Evolutionary conservation across 1,284 basidiomycete species (phyloP).

Genomic region (Singerocomus inundabilis): DNA sequence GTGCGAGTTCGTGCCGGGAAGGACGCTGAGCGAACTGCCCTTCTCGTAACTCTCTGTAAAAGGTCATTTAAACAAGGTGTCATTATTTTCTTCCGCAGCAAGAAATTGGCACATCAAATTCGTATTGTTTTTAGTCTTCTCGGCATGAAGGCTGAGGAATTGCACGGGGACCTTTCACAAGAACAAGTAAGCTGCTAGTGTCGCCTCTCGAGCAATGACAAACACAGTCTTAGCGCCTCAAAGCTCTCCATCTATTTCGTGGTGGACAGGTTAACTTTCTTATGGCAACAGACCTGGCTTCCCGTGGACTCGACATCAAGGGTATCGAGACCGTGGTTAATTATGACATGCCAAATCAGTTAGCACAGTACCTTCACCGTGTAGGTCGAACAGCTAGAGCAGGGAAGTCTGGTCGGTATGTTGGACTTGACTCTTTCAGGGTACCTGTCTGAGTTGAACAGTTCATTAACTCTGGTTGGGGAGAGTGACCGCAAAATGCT

Average conservation of each 20-base stretch:
- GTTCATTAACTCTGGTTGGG: slow-evolving; percentile 93
- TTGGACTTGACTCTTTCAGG: slow-evolving; percentile 12
- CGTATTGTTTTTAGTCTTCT: slow-evolving; percentile 90
- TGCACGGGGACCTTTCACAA: slow-evolving; percentile 94
- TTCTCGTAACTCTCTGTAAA: slow-evolving; percentile 84
- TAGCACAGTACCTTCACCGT: slow-evolving; percentile 94
- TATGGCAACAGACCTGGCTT: slow-evolving; percentile 94
- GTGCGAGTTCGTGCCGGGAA: slow-evolving; percentile 81
- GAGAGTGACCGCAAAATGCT: slow-evolving; percentile 96
- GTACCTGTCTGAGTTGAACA: slow-evolving; percentile 32
- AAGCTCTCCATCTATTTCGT: slow-evolving; percentile 83
- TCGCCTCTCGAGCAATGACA: slow-evolving; percentile 2
- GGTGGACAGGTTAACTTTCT: slow-evolving; percentile 85
- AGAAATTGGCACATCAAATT: slow-evolving; percentile 96
- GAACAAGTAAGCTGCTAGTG: slow-evolving; percentile 68
- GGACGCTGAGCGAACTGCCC: slow-evolving; percentile 78
- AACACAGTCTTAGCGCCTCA: slow-evolving; percentile 62
- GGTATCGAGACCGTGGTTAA: slow-evolving; percentile 98
- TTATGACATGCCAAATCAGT: slow-evolving; percentile 94
- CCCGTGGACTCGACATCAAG: slow-evolving; percentile 95
- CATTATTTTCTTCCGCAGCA: slow-evolving; percentile 94
- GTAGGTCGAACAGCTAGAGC: slow-evolving; percentile 97
- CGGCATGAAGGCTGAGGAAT: slow-evolving; percentile 83
- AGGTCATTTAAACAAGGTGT: slow-evolving; percentile 82
- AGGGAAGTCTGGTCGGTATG: slow-evolving; percentile 85